phyloP scores from a whole-genome alignment of 441 rosid genomes.

The Gossypium gossypioides region DNA sequence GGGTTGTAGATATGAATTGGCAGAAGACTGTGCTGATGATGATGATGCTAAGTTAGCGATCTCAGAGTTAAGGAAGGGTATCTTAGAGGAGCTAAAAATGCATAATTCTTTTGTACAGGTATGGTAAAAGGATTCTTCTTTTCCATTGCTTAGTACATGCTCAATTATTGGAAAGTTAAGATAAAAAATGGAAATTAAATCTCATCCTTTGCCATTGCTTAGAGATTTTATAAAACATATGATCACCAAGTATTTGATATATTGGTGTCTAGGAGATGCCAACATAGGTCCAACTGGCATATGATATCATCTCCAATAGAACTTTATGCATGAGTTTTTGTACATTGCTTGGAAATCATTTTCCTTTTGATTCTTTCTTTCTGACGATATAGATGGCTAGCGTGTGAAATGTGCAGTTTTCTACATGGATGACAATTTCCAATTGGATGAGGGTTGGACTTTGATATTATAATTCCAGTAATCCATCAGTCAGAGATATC shows the following conservation, averaged over 20 bases:
- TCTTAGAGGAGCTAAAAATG: constrained; percentile 53
- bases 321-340: not conserved
- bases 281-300: not conserved
- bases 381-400: not conserved
- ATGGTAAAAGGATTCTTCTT: constrained; percentile 11
- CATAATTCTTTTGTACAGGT: constrained; percentile 52
- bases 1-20: constrained; percentile 48
- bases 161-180: not conserved
- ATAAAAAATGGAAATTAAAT: not conserved
- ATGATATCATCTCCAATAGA: not conserved
- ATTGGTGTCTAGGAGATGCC: not conserved
- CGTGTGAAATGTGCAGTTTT: not conserved
- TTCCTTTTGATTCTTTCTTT: not conserved
- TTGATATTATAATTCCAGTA: not conserved
- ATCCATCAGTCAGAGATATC: not conserved
- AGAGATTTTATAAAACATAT: not conserved
- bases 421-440: not conserved
- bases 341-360: not conserved
- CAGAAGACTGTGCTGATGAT: constrained; percentile 75
- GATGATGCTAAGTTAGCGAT: constrained; percentile 60
- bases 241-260: not conserved
- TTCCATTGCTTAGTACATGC: not conserved
- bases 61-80: constrained; percentile 42
- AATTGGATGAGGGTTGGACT: not conserved
- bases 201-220: not conserved